Percentiles rank a stretch among this genome's conserved stretches.
phyloP scores from a whole-genome alignment of 371 early-diverging fungal species.

The Lichtheimia hyalospora region DNA sequence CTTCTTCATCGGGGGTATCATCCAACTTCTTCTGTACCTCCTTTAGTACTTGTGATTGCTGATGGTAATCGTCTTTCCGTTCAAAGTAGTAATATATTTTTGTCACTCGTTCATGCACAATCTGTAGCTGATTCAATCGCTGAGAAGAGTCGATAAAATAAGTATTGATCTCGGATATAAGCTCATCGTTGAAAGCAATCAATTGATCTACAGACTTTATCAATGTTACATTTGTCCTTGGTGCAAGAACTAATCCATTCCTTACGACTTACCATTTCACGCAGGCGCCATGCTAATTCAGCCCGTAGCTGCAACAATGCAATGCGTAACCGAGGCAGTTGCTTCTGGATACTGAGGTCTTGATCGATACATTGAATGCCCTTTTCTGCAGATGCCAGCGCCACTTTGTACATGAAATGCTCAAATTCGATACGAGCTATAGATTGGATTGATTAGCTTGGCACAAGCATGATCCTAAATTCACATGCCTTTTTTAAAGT shows the following conservation, averaged over 20 bases:
- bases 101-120: conserved; percentile 8
- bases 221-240: no score
- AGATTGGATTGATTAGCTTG: neutral
- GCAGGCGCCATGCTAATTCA: conserved; percentile 17
- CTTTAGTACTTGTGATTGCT: neutral
- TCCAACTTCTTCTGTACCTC: neutral
- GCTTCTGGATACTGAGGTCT: neutral
- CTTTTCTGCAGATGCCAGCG: conserved; percentile 8
- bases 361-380: conserved; percentile 11
- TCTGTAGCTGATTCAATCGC: neutral
- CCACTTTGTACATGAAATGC: conserved; percentile 7
- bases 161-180: conserved; percentile 5
- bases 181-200: conserved; percentile 11
- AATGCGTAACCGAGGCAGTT: conserved; percentile 9
- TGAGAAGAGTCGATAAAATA: neutral
- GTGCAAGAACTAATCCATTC: no score
- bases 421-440: conserved; percentile 9
- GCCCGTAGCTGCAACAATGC: conserved; percentile 18
- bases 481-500: neutral
- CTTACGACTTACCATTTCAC: conserved; percentile 13
- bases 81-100: conserved; percentile 9
- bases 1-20: neutral
- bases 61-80: conserved; percentile 5
- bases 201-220: conserved; percentile 7
- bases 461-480: no score